Conservation (phyloP, 2,329 filamentous ascomycete species). For the Aspergillus ibericus region DNA sequence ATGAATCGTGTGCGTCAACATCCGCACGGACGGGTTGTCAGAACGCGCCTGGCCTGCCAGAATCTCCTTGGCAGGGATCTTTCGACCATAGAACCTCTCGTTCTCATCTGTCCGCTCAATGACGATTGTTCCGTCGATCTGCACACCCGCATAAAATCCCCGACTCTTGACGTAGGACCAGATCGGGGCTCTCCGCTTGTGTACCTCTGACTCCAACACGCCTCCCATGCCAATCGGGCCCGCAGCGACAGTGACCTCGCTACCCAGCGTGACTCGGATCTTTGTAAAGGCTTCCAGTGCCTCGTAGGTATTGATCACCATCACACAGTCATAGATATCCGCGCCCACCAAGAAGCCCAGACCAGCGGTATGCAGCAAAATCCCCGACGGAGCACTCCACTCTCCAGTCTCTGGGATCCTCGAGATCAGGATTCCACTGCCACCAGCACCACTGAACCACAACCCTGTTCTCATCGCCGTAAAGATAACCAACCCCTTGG, state of each 20-base stretch:
- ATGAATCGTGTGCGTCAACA: slow-evolving; percentile 6
- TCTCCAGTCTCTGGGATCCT: slow-evolving; percentile 74
- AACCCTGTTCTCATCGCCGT: slow-evolving; percentile 91
- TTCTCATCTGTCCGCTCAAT: slow-evolving; percentile 84
- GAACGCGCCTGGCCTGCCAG: slow-evolving; percentile 53
- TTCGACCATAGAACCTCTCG: slow-evolving; percentile 73
- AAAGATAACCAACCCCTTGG: slow-evolving; percentile 86
- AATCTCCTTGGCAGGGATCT: slow-evolving; percentile 60
- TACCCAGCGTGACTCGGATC: slow-evolving; percentile 73
- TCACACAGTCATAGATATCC: slow-evolving; percentile 90
- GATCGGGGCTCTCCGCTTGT: slow-evolving; percentile 67
- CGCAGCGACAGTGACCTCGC: slow-evolving; percentile 72
- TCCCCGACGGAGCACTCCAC: slow-evolving; percentile 87
- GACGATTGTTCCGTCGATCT: slow-evolving; percentile 81
- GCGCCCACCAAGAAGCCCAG: slow-evolving; percentile 86
- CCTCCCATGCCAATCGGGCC: slow-evolving; percentile 77
- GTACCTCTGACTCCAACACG: slow-evolving; percentile 65
- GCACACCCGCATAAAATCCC: slow-evolving; percentile 81
- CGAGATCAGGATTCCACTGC: slow-evolving; percentile 82
- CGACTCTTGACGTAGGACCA: slow-evolving; percentile 87
- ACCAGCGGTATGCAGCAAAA: slow-evolving; percentile 82
- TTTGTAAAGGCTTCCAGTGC: slow-evolving; percentile 81
- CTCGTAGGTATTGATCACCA: slow-evolving; percentile 86
- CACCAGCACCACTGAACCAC: slow-evolving; percentile 89
- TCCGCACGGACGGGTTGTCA: slow-evolving; percentile 2